phyloP scores from a whole-genome alignment of 352 stramenopile genomes.

The Pythium aquatile region DNA sequence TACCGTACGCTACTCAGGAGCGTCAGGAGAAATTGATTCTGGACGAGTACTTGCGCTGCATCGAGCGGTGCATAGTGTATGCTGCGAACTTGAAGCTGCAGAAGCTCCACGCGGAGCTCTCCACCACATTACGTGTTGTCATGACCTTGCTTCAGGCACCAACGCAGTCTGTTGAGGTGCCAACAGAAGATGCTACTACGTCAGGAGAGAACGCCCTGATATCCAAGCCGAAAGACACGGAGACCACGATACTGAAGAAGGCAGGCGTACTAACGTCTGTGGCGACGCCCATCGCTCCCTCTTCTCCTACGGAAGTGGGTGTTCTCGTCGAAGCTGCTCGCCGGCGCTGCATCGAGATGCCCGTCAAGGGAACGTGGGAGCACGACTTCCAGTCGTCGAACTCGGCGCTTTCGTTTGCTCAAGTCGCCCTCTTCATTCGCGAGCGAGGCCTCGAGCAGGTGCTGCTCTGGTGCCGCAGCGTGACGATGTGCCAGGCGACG shows the following conservation, averaged over 20 bases:
- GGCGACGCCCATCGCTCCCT: constrained; percentile 25
- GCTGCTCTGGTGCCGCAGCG: constrained; percentile 49
- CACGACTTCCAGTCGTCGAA: constrained; percentile 25
- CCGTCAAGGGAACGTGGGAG: constrained; percentile 67
- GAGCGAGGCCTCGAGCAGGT: constrained; percentile 55
- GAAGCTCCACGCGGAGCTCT: constrained; percentile 52
- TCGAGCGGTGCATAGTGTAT: constrained; percentile 61
- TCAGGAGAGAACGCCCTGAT: not conserved
- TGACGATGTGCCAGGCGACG: constrained; percentile 44
- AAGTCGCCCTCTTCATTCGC: constrained; percentile 70
- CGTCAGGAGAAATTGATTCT: constrained; percentile 50
- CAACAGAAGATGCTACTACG: not conserved
- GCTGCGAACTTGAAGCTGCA: constrained; percentile 54
- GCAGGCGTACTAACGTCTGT: constrained; percentile 14
- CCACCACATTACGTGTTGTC: constrained; percentile 28
- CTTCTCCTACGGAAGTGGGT: constrained; percentile 24
- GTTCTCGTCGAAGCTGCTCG: constrained; percentile 27
- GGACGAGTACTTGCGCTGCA: constrained; percentile 34
- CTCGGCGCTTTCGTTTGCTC: constrained; percentile 43
- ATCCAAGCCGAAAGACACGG: not conserved
- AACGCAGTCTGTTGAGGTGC: not conserved
- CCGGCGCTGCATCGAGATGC: constrained; percentile 34
- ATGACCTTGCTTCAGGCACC: not conserved
- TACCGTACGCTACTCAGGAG: constrained; percentile 40
- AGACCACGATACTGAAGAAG: not conserved